Evolutionary conservation across 805 yeast species (phyloP).

Genomic region (Metschnikowia kofuensis): DNA sequence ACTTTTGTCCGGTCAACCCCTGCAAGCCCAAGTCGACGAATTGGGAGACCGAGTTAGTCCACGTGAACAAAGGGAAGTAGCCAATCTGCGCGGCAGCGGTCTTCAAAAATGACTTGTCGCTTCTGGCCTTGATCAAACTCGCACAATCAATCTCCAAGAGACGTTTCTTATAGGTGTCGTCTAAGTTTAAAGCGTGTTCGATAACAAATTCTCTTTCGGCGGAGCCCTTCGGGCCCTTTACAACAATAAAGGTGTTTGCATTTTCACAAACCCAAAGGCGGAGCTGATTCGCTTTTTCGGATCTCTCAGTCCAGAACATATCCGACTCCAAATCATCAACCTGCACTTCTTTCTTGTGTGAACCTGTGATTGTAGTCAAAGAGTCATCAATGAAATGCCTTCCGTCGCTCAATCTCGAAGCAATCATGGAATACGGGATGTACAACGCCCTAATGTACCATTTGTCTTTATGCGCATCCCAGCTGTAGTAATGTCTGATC

Average conservation of each 20-base stretch:
- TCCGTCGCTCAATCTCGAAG: slow-evolving; percentile 28
- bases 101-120: slow-evolving; percentile 65
- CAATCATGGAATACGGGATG: slow-evolving; percentile 26
- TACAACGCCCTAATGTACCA: slow-evolving; percentile 25
- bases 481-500: slow-evolving; percentile 57
- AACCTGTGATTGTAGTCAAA: slow-evolving; percentile 11
- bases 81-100: slow-evolving; percentile 77
- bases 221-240: slow-evolving; percentile 93
- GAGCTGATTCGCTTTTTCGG: slow-evolving; percentile 63
- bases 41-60: slow-evolving; percentile 78
- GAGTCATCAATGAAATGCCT: slow-evolving; percentile 37
- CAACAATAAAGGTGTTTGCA: slow-evolving; percentile 83
- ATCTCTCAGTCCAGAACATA: slow-evolving; percentile 68
- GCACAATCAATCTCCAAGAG: slow-evolving; percentile 79
- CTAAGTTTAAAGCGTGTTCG: slow-evolving; percentile 58
- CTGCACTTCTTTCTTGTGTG: slow-evolving; percentile 13
- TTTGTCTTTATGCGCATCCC: slow-evolving; percentile 44
- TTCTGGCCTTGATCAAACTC: slow-evolving; percentile 64
- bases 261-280: slow-evolving; percentile 83
- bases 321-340: slow-evolving; percentile 21
- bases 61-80: slow-evolving; percentile 90
- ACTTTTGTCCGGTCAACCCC: slow-evolving; percentile 90
- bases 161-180: slow-evolving; percentile 42
- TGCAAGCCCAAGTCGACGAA: slow-evolving; percentile 83
- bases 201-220: slow-evolving; percentile 82